phyloP scores from a whole-genome alignment of 164 flowering plant genomes.

The Vitis riparia region DNA sequence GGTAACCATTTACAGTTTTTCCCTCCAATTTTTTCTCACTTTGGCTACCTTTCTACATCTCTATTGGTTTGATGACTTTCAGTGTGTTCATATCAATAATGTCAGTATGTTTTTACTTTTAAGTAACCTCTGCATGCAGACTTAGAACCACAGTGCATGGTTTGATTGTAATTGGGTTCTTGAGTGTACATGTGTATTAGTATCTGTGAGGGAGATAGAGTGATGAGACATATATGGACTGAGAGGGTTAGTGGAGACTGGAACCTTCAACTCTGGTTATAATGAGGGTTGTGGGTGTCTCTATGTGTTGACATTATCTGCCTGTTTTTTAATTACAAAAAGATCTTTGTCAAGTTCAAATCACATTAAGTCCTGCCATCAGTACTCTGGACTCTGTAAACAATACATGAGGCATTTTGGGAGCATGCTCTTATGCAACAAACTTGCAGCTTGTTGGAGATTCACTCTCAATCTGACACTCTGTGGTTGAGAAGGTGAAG shows the following conservation, averaged over 20 bases:
- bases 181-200: too few relatives aligned
- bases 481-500: background rate
- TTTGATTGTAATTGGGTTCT: too few relatives aligned
- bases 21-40: background rate
- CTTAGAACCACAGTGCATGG: too few relatives aligned
- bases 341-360: background rate
- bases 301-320: too few relatives aligned
- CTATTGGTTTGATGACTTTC: background rate
- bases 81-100: background rate
- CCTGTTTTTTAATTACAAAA: too few relatives aligned
- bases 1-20: conserved; percentile 37
- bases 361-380: background rate
- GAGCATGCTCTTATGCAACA: background rate
- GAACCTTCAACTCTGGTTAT: too few relatives aligned
- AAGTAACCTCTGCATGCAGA: too few relatives aligned
- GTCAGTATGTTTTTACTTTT: background rate
- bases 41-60: background rate
- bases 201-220: too few relatives aligned
- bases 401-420: background rate
- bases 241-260: too few relatives aligned
- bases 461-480: background rate
- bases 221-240: too few relatives aligned
- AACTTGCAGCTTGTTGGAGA: background rate
- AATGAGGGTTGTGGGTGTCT: too few relatives aligned
- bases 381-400: background rate